Evolutionary conservation across 1,284 basidiomycete genomes (phyloP), one percentile per base, ranked within the genome.

Genomic region (Anthracocystis panici-leucophaei): DNA sequence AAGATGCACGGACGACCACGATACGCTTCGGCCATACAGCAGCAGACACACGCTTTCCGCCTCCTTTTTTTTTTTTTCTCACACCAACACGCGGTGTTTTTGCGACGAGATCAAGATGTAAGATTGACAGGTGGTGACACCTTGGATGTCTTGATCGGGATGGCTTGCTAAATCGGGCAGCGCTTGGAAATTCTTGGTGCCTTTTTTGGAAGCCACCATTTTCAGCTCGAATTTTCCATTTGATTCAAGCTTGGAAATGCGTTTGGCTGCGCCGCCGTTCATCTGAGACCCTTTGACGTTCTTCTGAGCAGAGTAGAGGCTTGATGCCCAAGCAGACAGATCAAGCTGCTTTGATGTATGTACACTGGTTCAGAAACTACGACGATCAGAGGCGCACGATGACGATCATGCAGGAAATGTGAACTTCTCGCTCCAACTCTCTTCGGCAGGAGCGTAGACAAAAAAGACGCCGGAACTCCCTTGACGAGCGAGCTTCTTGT

Each of bases 81-180:
- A 64, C 61, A 64, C 41, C 62, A 65, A 57, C 56, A 65, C 58
- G 31, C 40, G 25, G 41, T 18, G n/a, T 49, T 38, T 49, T 31
- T 11, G 33, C 49, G 42, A 50, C 5, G 16, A n/a, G 5, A 18
- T 20, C 6, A n/a, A 9, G 35, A 21, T 50, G 42, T 60, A 10
- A 59, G 57, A 48, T 48, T 41, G 9, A 0, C 21, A 25, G 9
- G n/a, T n/a, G 11, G 18, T n/a, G 33, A 57, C 56, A 51, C 49
- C 6, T 6, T 33, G 11, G 2, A 9, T 33, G 29, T 33, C 11
- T 33, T 12, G 33, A 38, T 38, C 35, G 35, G 35, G 35, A 27
- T 4, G 27, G 5, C 11, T 14, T 14, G 4, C 14, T 10, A 16
- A 12, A 38, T 38, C 35, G 35, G 35, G 35, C 2, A 6, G 14